Percentiles rank a stretch among this genome's conserved stretches.
phyloP scores from a whole-genome alignment of 257 asterid species.

The Cinchona pubescens region DNA sequence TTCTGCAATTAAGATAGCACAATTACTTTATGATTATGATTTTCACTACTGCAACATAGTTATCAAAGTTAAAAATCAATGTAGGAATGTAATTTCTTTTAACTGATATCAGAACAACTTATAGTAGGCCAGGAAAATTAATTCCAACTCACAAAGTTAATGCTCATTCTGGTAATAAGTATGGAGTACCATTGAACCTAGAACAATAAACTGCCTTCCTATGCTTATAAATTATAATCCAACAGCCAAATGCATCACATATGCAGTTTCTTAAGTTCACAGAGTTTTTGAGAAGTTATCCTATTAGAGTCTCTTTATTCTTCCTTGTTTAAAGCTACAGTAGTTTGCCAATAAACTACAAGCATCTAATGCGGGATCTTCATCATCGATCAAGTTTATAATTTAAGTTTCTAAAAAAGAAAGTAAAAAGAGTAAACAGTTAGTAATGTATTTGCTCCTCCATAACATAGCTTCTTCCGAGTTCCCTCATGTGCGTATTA shows the following conservation, averaged over 20 bases:
- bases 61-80: neutral
- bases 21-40: neutral
- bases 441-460: neutral
- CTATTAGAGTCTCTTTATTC: neutral
- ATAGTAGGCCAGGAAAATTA: neutral
- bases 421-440: neutral
- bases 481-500: neutral
- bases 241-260: neutral
- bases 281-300: neutral
- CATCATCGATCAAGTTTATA: neutral
- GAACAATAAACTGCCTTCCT: neutral
- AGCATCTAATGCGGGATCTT: neutral
- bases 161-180: neutral
- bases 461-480: neutral
- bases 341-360: neutral
- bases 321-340: neutral
- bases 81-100: neutral
- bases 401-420: neutral
- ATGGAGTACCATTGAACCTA: neutral
- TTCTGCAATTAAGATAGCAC: constrained; percentile 37
- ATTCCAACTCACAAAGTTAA: neutral
- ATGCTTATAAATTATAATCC: neutral
- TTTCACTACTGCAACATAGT: neutral
- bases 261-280: neutral
- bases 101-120: neutral